phyloP scores from a whole-genome alignment of 305 asterid genomes.

The Solanum hybrid region DNA sequence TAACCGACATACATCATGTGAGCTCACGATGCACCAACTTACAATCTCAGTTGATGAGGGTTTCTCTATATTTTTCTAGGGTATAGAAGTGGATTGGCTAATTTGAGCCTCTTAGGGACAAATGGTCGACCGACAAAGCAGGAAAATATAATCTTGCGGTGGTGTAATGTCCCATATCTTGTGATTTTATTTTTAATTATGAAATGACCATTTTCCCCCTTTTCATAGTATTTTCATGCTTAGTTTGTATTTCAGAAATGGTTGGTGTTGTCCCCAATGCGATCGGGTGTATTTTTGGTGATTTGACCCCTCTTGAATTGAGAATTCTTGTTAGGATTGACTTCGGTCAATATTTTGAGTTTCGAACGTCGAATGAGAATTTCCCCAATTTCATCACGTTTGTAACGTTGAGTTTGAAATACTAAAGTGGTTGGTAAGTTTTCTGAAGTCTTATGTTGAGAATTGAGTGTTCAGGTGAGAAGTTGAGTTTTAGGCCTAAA shows the following conservation, averaged over 20 bases:
- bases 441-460: neutral
- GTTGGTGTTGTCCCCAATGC: neutral
- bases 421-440: neutral
- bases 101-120: neutral
- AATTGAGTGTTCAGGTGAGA: neutral
- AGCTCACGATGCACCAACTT: neutral
- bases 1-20: neutral
- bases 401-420: neutral
- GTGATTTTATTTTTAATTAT: neutral
- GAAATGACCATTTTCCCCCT: neutral
- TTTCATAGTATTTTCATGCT: neutral
- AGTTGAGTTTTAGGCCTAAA: neutral
- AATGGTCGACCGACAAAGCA: neutral
- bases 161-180: neutral
- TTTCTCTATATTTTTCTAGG: neutral
- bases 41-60: neutral
- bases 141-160: neutral
- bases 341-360: neutral
- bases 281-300: neutral
- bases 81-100: neutral
- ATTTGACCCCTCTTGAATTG: neutral
- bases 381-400: neutral
- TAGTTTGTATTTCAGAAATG: neutral
- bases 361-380: neutral
- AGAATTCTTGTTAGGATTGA: neutral